Base-by-base conservation (phyloP, 345 rosid species). In the Adansonia digitata region DNA sequence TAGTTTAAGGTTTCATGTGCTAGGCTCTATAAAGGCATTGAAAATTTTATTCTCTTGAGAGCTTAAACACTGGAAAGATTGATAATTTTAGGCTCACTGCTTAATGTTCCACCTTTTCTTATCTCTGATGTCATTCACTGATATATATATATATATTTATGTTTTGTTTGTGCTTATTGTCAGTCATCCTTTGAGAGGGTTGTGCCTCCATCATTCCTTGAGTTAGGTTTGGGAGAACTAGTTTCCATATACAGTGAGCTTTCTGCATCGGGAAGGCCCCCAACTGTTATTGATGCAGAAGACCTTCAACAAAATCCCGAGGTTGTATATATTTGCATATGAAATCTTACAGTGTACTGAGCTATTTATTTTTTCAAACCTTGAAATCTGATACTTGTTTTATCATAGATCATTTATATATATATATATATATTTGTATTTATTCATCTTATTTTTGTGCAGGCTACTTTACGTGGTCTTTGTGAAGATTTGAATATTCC, bases 121-220 rank as follows among this genome's bases (percentile, higher is more conserved):
- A 64, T 66, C 71, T 78, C 60, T 59, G 5, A 9, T 24, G 18
- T 51, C 39, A 20, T 24, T 77, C 5, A 64, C 64, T 57, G 69
- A 53, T 48, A 40, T n/a, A n/a, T n/a, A n/a, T n/a, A n/a, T n/a
- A n/a, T n/a, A 60, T 34, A 17, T 53, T 42, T 56, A 31, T 73
- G 71, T 45, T 74, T 71, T 73, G n/a, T 81, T 5, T 69, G 53
- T 69, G 81, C 60, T 79, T 60, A 26, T 74, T 75, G 26, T 63
- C 85, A 94, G 97, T 86, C 95, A 74, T 92, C 98, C 59, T 91
- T 90, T 78, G 88, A 79, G 40, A 90, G 88, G 82, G 79, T 94
- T 66, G 75, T 77, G 8, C 87, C 91, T 57, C 90, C 98, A 75
- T 86, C 98, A 29, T 82, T 91, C 80, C 79, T 84, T 13, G 98